phyloP scores from a whole-genome alignment of 2,329 filamentous ascomycete species.

The Penicillium expansum region DNA sequence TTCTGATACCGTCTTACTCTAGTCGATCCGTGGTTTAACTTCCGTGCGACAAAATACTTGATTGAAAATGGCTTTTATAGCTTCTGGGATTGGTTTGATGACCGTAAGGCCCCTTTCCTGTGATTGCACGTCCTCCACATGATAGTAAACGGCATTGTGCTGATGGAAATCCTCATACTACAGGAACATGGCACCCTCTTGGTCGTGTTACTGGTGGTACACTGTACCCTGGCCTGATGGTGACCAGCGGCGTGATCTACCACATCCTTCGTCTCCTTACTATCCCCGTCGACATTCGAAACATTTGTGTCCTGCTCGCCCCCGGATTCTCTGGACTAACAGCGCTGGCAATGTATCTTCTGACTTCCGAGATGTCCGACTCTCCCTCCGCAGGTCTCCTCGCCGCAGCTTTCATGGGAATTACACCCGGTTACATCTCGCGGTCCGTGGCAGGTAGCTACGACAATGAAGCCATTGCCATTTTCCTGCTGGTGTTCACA shows the following conservation, averaged over 20 bases:
- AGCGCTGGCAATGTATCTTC: constrained; percentile 85
- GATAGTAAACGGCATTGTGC: constrained; percentile 8
- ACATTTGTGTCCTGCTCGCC: constrained; percentile 95
- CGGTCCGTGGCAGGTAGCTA: constrained; percentile 97
- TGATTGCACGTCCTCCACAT: constrained; percentile 8
- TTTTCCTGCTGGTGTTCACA: constrained; percentile 96
- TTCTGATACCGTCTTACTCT: constrained; percentile 28
- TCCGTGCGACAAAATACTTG: constrained; percentile 95
- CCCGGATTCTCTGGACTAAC: constrained; percentile 93
- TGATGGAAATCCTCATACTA: constrained; percentile 20
- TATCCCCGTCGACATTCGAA: constrained; percentile 94
- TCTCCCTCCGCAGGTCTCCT: constrained; percentile 92
- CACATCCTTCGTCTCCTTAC: constrained; percentile 85
- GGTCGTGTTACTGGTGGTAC: constrained; percentile 97
- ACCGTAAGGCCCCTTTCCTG: constrained; percentile 59
- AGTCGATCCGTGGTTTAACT: constrained; percentile 99
- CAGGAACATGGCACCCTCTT: constrained; percentile 95
- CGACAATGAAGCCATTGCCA: constrained; percentile 99
- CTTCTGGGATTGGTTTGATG: constrained; percentile 99
- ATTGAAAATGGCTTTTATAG: constrained; percentile 96
- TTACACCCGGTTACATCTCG: constrained; percentile 95
- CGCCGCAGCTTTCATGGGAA: constrained; percentile 94
- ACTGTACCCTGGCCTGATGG: constrained; percentile 98
- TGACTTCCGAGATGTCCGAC: constrained; percentile 96
- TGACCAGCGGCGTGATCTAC: constrained; percentile 96